Evolutionary conservation across 306 rosid genomes (phyloP), one percentile per base, ranked within the genome.

Genomic region (Quillaja saponaria): DNA sequence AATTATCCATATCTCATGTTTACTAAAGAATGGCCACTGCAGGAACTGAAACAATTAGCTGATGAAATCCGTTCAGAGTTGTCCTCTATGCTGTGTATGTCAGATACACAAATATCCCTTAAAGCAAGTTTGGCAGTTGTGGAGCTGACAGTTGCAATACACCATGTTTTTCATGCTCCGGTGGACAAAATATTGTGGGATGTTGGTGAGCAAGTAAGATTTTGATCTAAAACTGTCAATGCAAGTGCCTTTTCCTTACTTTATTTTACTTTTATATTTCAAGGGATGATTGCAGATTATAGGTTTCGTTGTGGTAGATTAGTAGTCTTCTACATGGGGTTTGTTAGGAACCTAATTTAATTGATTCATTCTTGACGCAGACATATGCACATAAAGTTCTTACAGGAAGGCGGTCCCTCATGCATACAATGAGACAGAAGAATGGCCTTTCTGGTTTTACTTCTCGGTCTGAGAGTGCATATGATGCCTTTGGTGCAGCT

Each of bases 121-220:
- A 82, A 79, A 52, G 82, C 85, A 47, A 84, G 98, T 71, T 70
- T 86, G 82, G 87, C 88, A 48, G 92, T 56, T 48, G 83, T 75
- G 46, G 98, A 91, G 73, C 81, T 91, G 68, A 88, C 96, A 13
- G 82, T 91, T 73, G 98, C 96, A 57, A 71, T 91, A 13, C 96
- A 88, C 73, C 87, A 82, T 77, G 98, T 88, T 68, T 91, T 91
- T 69, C 86, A 91, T 77, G 88, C 96, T 61, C 98, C 98, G 1
- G 77, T 84, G 21, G 96, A 91, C 74, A 88, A 81, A 78, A 84
- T 91, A 51, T 52, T 91, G 82, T 91, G 98, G 98, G 98, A 91
- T 55, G 90, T 77, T 28, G 92, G 89, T 41, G 84, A 88, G 59
- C 90, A 91, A 81, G 98, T 91, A 80, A 78, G 89, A 70, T 74